These are phyloP conservation scores for Ramaria sp. DNA, from an alignment of 768 basidiomycete species.

Conservation along the genomic window DNA sequence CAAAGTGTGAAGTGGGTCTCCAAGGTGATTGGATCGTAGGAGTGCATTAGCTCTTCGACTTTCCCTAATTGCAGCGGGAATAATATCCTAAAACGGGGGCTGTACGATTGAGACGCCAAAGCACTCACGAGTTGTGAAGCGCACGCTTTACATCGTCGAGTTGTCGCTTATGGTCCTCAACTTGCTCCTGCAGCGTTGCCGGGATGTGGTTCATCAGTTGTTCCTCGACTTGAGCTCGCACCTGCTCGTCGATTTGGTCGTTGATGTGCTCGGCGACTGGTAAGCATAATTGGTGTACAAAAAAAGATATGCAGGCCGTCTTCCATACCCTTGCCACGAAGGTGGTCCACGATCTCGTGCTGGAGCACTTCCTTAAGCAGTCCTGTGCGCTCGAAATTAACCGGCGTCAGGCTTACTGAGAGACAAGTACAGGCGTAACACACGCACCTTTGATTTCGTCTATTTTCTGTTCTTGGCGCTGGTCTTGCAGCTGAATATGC, in stretches of 20 bases:
- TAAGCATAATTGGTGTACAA: slow-evolving; percentile 2
- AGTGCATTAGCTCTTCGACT: slow-evolving; percentile 42
- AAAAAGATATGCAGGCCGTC: not conserved
- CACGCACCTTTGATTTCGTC: slow-evolving; percentile 38
- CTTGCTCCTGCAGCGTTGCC: slow-evolving; percentile 35
- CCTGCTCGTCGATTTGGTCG: slow-evolving; percentile 36
- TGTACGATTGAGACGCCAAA: not conserved
- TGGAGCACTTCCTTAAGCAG: slow-evolving; percentile 37
- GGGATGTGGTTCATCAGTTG: slow-evolving; percentile 38
- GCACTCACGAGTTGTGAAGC: slow-evolving; percentile 47
- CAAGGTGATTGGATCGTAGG: slow-evolving; percentile 29
- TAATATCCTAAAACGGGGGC: not conserved
- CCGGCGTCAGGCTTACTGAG: not conserved
- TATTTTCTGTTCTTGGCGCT: slow-evolving; percentile 31
- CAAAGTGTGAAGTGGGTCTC: slow-evolving; percentile 35
- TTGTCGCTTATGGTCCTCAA: slow-evolving; percentile 31
- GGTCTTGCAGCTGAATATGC: slow-evolving; percentile 33
- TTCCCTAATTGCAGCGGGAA: slow-evolving; percentile 28
- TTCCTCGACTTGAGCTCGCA: slow-evolving; percentile 37
- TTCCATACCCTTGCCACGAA: slow-evolving; percentile 34
- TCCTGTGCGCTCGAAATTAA: slow-evolving; percentile 20
- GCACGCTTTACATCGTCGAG: slow-evolving; percentile 35
- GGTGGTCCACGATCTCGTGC: slow-evolving; percentile 30
- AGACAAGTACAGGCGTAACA: not conserved
- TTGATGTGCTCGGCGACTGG: slow-evolving; percentile 36